These are phyloP conservation scores for Penicillium crustosum DNA, from an alignment of 2,329 filamentous ascomycete species.

Conservation along the genomic window DNA sequence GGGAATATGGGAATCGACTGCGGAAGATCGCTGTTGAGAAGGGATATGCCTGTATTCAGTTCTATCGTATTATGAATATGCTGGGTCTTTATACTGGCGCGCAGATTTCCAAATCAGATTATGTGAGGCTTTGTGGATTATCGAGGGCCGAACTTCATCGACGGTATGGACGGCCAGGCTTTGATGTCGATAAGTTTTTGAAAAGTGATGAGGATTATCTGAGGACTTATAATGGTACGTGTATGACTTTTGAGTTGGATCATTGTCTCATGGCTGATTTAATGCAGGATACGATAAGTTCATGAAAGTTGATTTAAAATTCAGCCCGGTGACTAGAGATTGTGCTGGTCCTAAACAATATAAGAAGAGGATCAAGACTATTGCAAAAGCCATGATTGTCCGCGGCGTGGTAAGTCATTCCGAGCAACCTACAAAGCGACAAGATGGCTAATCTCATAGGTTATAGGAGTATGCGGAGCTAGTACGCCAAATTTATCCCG, in stretches of 20 bases:
- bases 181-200: constrained; percentile 9
- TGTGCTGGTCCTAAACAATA: constrained; percentile 8
- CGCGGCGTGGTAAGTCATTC: constrained; percentile 3
- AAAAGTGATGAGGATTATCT: constrained; percentile 10
- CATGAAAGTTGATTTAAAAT: constrained; percentile 11
- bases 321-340: constrained; percentile 7
- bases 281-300: constrained; percentile 10
- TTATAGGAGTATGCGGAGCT: constrained; percentile 8
- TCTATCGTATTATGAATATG: constrained; percentile 12
- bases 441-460: neutral
- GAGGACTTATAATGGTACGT: constrained; percentile 10
- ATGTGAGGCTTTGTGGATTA: constrained; percentile 1
- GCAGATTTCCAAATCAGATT: constrained; percentile 5
- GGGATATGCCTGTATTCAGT: constrained; percentile 10
- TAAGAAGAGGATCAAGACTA: constrained; percentile 8
- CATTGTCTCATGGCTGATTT: neutral
- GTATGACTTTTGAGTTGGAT: neutral
- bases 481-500: constrained; percentile 8
- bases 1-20: constrained; percentile 13
- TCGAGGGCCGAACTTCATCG: constrained; percentile 8
- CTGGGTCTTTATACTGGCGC: neutral
- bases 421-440: neutral
- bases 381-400: constrained; percentile 10
- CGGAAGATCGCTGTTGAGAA: constrained; percentile 6
- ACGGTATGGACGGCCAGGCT: neutral